Evolutionary conservation across 495 filamentous ascomycete species (phyloP), one percentile per base, ranked within the genome.

Genomic region (Xylaria nigripes): DNA sequence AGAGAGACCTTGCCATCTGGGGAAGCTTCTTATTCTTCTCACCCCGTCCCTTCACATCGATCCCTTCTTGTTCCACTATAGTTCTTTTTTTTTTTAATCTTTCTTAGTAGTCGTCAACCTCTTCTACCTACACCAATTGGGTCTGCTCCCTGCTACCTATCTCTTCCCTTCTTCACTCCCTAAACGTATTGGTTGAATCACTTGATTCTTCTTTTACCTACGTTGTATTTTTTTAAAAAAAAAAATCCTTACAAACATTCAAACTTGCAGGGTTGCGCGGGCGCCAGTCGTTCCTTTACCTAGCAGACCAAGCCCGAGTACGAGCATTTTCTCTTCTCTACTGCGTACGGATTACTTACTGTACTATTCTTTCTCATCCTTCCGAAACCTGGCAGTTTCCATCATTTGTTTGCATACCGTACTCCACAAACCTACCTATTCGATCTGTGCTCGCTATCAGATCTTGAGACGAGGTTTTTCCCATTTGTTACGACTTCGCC

Each of bases 11-110:
- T 49, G 45, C 46, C 53, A 55, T 55, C 53, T 38, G 45, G 45
- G 58, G 61, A 58, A 56, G 54, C 48, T 36, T 58, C 53, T 55
- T 45, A 43, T 49, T 55, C 21, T 45, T 45, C 36, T n/a, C n/a
- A 16, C n/a, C 15, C 16, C 9, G 16, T 40, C n/a, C 36, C n/a
- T 29, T 55, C 38, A 24, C 34, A 21, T 38, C 27, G 29, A 18
- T 34, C 27, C 42, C 29, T 45, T 50, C 43, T 46, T 18, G 21
- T 38, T 56, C 48, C 32, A 10, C 54, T 56, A 21, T 40, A n/a
- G n/a, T n/a, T n/a, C 45, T 32, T 29, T 34, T 13, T 21, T 32
- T 8, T 22, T 6, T 5, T 16, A 32, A 16, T 48, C n/a, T 2
- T 13, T 9, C 50, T 43, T 34, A n/a, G 32, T 38, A 50, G 47